Evolutionary conservation across 192 early-diverging fungal species (phyloP).

Genomic region (Haplosporangium gracile): DNA sequence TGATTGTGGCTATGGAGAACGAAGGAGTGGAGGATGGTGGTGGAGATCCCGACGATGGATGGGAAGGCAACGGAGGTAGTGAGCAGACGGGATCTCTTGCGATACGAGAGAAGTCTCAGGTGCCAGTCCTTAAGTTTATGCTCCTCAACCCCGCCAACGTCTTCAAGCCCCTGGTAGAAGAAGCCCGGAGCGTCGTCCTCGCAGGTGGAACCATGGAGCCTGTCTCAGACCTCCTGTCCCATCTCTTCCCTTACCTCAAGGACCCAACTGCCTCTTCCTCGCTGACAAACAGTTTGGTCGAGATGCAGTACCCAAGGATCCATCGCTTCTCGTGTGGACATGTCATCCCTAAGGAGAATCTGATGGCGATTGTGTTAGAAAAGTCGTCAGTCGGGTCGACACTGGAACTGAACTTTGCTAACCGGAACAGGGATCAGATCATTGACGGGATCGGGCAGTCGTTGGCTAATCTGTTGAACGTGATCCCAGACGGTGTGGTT

Average conservation of each 20-base stretch:
- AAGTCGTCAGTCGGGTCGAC: slow-evolving; percentile 72
- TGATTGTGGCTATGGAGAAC: slow-evolving; percentile 60
- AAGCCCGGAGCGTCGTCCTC: slow-evolving; percentile 86
- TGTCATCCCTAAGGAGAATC: slow-evolving; percentile 82
- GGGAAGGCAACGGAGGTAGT: not conserved
- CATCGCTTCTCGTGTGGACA: slow-evolving; percentile 86
- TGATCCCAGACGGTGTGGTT: slow-evolving; percentile 88
- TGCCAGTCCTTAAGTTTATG: slow-evolving; percentile 80
- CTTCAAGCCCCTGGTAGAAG: slow-evolving; percentile 81
- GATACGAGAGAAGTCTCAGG: slow-evolving; percentile 10
- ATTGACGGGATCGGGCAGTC: slow-evolving; percentile 80
- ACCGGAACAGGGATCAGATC: slow-evolving; percentile 56
- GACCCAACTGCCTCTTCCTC: not conserved
- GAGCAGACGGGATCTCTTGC: not conserved
- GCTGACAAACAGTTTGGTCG: not conserved
- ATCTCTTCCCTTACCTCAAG: slow-evolving; percentile 52
- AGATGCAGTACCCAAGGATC: slow-evolving; percentile 55
- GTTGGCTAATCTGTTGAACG: slow-evolving; percentile 76
- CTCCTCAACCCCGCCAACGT: slow-evolving; percentile 86
- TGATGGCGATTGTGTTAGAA: slow-evolving; percentile 75
- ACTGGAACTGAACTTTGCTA: slow-evolving; percentile 79
- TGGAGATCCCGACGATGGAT: too few species aligned
- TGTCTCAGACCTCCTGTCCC: slow-evolving; percentile 59
- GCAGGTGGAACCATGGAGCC: slow-evolving; percentile 97
- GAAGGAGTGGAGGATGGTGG: not conserved